phyloP scores from a whole-genome alignment of 192 early-diverging fungal species.

The Phlyctochytrium arcticum region DNA sequence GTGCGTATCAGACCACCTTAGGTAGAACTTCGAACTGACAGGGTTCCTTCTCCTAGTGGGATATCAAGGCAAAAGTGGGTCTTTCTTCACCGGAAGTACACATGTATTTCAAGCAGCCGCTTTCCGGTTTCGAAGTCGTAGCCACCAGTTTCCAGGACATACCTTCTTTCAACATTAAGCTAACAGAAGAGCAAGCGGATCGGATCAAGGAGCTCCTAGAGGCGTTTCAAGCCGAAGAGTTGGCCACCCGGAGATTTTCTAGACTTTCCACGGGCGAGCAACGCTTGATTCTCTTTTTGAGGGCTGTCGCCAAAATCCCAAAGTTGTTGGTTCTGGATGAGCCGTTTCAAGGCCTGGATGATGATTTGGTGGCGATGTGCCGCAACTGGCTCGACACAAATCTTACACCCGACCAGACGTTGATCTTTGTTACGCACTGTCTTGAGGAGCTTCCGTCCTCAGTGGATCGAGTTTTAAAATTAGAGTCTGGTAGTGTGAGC shows the following conservation, averaged over 20 bases:
- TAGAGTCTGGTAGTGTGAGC: conserved; percentile 28
- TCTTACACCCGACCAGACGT: conserved; percentile 38
- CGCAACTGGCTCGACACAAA: conserved; percentile 44
- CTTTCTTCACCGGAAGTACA: conserved; percentile 53
- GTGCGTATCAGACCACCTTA: neutral
- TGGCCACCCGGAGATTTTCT: conserved; percentile 5
- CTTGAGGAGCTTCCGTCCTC: conserved; percentile 48
- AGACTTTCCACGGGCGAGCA: conserved; percentile 48
- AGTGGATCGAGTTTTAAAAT: conserved; percentile 4
- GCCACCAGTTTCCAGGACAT: conserved; percentile 16
- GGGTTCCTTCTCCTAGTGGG: conserved; percentile 32
- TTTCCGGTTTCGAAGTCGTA: conserved; percentile 7
- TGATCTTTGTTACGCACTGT: conserved; percentile 57
- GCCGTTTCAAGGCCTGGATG: conserved; percentile 56
- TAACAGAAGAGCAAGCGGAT: neutral
- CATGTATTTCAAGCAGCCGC: conserved; percentile 40
- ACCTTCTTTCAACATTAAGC: neutral
- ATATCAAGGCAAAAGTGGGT: conserved; percentile 48
- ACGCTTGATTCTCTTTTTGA: conserved; percentile 42
- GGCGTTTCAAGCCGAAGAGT: conserved; percentile 5
- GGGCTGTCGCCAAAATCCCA: conserved; percentile 47
- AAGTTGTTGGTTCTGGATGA: conserved; percentile 53
- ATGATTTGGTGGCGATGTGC: conserved; percentile 29
- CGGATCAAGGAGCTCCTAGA: neutral
- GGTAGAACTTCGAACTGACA: neutral